These are phyloP conservation scores for Boletus rubescentipes DNA, from an alignment of 768 basidiomycete species.

Conservation along the genomic window DNA sequence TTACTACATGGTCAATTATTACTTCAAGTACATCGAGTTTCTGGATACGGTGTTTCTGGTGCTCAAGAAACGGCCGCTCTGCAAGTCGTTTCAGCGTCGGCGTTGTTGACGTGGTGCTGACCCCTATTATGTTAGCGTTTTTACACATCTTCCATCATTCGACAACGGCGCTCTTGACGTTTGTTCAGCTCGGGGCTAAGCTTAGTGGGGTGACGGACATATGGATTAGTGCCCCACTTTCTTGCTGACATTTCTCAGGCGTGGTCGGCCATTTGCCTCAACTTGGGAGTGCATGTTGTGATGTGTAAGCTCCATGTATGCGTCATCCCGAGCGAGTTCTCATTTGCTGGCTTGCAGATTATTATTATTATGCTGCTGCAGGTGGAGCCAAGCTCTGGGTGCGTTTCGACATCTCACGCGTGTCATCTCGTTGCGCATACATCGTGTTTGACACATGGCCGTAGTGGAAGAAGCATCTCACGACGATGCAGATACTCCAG, in stretches of 20 bases:
- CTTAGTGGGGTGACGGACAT: conserved; percentile 67
- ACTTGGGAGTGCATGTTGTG: conserved; percentile 87
- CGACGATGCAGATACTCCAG: conserved; percentile 27
- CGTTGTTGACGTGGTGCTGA: not conserved
- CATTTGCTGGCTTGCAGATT: conserved; percentile 56
- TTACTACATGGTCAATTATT: conserved; percentile 97
- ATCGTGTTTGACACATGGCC: not conserved
- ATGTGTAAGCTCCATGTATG: conserved; percentile 70
- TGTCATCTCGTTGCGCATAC: not conserved
- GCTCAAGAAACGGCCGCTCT: conserved; percentile 94
- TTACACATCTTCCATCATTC: conserved; percentile 98
- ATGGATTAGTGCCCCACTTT: not conserved
- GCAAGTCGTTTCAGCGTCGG: conserved; percentile 42
- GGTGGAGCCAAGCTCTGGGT: conserved; percentile 42
- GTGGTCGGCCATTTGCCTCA: conserved; percentile 87
- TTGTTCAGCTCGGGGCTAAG: conserved; percentile 84
- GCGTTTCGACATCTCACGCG: not conserved
- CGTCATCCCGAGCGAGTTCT: not conserved
- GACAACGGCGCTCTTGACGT: conserved; percentile 90
- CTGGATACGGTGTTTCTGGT: conserved; percentile 94
- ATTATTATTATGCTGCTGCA: conserved; percentile 97
- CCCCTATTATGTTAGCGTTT: conserved; percentile 59
- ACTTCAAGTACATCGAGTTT: conserved; percentile 94
- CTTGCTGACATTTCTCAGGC: conserved; percentile 49
- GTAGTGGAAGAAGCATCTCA: conserved; percentile 31